Evolutionary conservation across 495 filamentous ascomycete species (phyloP), one percentile per base, ranked within the genome.

Genomic region (Pyrenula massariospora): DNA sequence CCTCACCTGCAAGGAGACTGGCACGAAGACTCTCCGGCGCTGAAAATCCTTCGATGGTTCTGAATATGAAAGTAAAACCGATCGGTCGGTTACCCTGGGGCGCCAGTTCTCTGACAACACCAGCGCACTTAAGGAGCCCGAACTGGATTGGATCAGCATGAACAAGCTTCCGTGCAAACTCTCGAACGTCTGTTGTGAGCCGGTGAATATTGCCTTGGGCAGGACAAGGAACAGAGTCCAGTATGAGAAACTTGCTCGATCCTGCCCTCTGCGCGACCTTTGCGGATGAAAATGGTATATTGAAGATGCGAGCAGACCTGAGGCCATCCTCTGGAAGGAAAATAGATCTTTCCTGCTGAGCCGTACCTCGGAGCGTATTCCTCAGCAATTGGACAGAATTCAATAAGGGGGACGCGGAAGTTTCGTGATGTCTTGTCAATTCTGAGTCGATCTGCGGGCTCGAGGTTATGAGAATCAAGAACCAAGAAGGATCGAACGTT

Each of bases 101-200:
- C 10, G 2, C n/a, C 48, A 50, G 24, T 22, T 23, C 22, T 23
- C 55, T 55, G 12, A 65, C 25, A 11, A 65, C 57, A 0, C 78
- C 78, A 31, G 65, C 63, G 59, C 78, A 81, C 15, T 60, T 56
- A 8, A 82, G 69, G 47, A 82, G 69, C 22, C 77, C 74, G 54
- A 81, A 81, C 2, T 63, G 63, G 1, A 61, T 19, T 0, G 77
- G 69, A 25, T 76, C 66, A 10, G 58, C 61, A 2, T 67, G 53
- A 12, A 60, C 53, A 0, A 82, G 67, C 19, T 62, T 69, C 2
- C 57, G 54, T 5, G 75, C 78, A 0, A 79, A 60, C n/a, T 71
- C 62, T 12, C 68, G 58, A 19, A 75, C 63, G 52, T 80, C 70
- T 50, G 59, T 60, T 15, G 50, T 61, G 1, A 67, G 55, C 21